phyloP scores from a whole-genome alignment of 169 alveolate genomes.

The Theileria orientalis region DNA sequence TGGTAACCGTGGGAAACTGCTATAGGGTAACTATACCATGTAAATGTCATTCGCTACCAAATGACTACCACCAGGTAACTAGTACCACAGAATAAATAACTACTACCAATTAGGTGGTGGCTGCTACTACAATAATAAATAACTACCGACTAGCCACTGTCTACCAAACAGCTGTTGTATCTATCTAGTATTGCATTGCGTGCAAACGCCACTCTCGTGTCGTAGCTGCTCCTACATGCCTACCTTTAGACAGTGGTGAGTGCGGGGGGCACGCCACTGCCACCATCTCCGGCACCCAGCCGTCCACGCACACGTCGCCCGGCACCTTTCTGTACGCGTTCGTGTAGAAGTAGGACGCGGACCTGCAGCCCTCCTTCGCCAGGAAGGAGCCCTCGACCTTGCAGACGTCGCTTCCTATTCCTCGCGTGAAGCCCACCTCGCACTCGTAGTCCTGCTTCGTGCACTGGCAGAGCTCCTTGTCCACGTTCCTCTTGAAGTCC shows the following conservation, averaged over 20 bases:
- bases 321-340: slow-evolving; percentile 94
- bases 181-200: too few species aligned
- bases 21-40: too few species aligned
- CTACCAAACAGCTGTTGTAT: too few species aligned
- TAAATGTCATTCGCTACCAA: too few species aligned
- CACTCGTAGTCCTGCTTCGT: slow-evolving; percentile 96
- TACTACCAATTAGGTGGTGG: too few species aligned
- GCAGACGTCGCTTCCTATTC: slow-evolving; percentile 81
- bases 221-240: slow-evolving; percentile 1
- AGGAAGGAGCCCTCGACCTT: slow-evolving; percentile 73
- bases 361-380: slow-evolving; percentile 75
- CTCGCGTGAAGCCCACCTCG: slow-evolving; percentile 91
- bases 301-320: slow-evolving; percentile 95
- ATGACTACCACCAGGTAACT: too few species aligned
- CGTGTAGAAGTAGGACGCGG: slow-evolving; percentile 74
- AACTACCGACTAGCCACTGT: too few species aligned
- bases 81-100: too few species aligned
- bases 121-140: too few species aligned
- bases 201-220: too few species aligned
- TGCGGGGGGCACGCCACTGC: slow-evolving; percentile 91
- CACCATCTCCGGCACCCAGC: slow-evolving; percentile 89
- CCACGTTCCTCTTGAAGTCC: slow-evolving; percentile 89
- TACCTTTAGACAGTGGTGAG: slow-evolving; percentile 79
- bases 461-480: slow-evolving; percentile 90
- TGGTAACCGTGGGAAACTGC: too few species aligned